These are phyloP conservation scores for Phlebopus sp. DNA, from an alignment of 1,284 basidiomycete genomes.

Conservation along the genomic window DNA sequence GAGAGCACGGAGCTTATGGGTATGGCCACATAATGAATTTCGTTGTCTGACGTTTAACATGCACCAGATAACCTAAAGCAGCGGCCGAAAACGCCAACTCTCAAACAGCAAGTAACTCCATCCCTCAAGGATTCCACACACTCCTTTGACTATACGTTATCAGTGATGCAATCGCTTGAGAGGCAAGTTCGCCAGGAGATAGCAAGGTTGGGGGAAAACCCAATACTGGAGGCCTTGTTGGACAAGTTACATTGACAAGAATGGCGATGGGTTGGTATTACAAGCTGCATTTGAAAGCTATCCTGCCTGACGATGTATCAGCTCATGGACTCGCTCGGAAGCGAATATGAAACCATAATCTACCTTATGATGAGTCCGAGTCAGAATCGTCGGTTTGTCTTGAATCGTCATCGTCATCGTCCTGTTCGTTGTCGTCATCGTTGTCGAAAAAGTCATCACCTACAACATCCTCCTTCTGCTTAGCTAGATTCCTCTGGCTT, in stretches of 20 bases:
- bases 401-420: conserved; percentile 23
- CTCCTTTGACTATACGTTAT: conserved; percentile 66
- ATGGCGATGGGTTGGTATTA: too few relatives aligned
- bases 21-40: conserved; percentile 38
- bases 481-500: conserved; percentile 4
- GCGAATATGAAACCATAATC: neutral
- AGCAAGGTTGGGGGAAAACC: conserved; percentile 10
- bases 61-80: conserved; percentile 80
- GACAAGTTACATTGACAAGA: neutral
- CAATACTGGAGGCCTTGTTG: conserved; percentile 6
- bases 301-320: neutral
- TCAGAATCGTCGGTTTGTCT: conserved; percentile 17
- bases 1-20: conserved; percentile 77
- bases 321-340: too few relatives aligned
- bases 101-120: conserved; percentile 73
- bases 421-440: conserved; percentile 23
- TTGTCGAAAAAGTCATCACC: conserved; percentile 50
- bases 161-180: conserved; percentile 49
- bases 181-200: conserved; percentile 29
- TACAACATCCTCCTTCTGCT: conserved; percentile 22
- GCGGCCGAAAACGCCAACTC: conserved; percentile 69
- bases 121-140: conserved; percentile 68
- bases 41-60: neutral
- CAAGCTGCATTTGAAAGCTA: neutral
- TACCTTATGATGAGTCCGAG: conserved; percentile 5